Evolutionary conservation across 2,329 filamentous ascomycete genomes (phyloP).

Genomic region (Allantophomopsis cytisporea): DNA sequence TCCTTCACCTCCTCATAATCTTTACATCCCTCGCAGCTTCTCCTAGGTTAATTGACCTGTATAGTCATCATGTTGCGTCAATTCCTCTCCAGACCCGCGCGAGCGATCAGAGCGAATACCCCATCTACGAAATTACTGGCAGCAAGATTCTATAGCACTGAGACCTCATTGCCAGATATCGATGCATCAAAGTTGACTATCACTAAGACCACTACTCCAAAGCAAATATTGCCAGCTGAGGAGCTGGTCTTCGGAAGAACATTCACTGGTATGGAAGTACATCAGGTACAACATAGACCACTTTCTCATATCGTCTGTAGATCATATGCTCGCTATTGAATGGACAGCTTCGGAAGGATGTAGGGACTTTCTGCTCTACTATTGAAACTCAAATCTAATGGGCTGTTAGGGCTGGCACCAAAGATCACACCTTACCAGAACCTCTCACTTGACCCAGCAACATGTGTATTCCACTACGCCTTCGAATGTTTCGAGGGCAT

Average conservation of each 20-base stretch:
- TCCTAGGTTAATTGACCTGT: no score
- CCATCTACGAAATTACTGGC: conserved; percentile 11
- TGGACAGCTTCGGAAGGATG: conserved; percentile 66
- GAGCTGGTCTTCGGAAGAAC: conserved; percentile 80
- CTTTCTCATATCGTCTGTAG: conserved; percentile 27
- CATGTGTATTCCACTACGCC: conserved; percentile 96
- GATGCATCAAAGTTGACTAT: conserved; percentile 67
- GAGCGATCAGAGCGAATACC: no score
- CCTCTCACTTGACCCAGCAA: conserved; percentile 88
- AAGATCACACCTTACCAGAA: conserved; percentile 91
- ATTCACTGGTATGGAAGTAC: conserved; percentile 59
- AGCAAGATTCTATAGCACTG: conserved; percentile 11
- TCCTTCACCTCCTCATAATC: no score
- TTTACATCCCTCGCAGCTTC: no score
- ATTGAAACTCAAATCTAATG: no score
- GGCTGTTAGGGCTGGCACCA: conserved; percentile 57
- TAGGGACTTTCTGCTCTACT: no score
- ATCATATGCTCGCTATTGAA: conserved; percentile 94
- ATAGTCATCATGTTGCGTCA: no score
- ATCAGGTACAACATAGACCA: background rate
- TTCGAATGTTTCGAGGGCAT: conserved; percentile 98
- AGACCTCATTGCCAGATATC: conserved; percentile 30
- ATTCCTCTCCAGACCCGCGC: no score
- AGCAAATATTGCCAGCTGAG: conserved; percentile 58
- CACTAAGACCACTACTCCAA: conserved; percentile 63